Evolutionary conservation across 179 eudicot species (phyloP).

Genomic region (Beta corolliflora): DNA sequence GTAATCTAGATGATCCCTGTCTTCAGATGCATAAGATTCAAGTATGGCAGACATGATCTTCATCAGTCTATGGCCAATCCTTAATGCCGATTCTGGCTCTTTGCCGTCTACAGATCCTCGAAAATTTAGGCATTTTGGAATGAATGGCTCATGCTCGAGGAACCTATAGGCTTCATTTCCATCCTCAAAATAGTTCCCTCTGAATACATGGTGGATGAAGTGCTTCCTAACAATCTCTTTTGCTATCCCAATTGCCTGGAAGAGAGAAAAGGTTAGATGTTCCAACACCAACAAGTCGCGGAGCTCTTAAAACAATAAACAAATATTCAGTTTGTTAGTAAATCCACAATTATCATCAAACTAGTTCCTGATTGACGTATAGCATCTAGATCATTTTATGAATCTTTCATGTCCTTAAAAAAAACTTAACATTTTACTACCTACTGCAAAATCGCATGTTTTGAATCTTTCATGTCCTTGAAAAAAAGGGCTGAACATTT

Average conservation of each 20-base stretch:
- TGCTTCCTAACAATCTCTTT: constrained; percentile 69
- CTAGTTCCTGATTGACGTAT: not conserved
- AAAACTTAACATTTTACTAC: too few relatives aligned
- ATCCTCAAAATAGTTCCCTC: constrained; percentile 74
- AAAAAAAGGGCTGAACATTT: too few relatives aligned
- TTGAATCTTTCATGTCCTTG: too few relatives aligned
- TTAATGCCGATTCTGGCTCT: constrained; percentile 63
- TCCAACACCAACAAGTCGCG: not conserved
- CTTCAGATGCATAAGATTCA: constrained; percentile 92
- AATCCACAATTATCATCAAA: not conserved
- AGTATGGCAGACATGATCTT: constrained; percentile 84
- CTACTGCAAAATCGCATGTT: too few relatives aligned
- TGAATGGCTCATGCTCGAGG: constrained; percentile 85
- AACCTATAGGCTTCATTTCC: constrained; percentile 72
- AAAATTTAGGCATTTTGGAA: constrained; percentile 77
- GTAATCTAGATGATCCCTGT: constrained; percentile 64
- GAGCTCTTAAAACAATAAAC: not conserved
- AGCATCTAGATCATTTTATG: not conserved
- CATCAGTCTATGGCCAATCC: constrained; percentile 54
- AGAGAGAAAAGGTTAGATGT: constrained; percentile 7
- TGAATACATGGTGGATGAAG: constrained; percentile 76
- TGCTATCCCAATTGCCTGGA: constrained; percentile 79
- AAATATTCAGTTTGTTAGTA: not conserved
- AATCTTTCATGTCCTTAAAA: not conserved
- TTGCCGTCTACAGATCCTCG: constrained; percentile 63